Evolutionary conservation across 345 rosid species (phyloP).

Genomic region (Pistacia vera): DNA sequence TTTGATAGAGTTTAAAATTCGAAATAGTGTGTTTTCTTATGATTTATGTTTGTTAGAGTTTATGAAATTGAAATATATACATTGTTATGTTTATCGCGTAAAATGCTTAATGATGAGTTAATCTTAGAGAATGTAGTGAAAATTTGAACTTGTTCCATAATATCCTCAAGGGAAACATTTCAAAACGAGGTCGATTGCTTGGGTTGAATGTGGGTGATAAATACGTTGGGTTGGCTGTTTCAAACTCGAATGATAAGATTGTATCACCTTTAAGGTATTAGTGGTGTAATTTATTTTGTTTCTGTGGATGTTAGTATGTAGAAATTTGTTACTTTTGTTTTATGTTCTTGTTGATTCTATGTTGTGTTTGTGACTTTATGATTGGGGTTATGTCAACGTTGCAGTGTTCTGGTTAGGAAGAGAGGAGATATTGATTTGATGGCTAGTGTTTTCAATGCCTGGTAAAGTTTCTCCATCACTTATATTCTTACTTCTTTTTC

Average conservation of each 20-base stretch:
- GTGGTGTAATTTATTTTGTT: too few species aligned
- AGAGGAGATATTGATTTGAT: slow-evolving; percentile 61
- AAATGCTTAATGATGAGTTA: too few species aligned
- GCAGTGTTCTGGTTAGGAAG: slow-evolving; percentile 79
- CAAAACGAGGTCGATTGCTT: slow-evolving; percentile 48
- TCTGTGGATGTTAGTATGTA: too few species aligned
- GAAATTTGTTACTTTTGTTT: neutral
- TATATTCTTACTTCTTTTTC: neutral
- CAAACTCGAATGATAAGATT: slow-evolving; percentile 48
- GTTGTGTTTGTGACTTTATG: neutral
- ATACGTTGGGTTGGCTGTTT: slow-evolving; percentile 81
- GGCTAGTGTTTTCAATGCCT: slow-evolving; percentile 65
- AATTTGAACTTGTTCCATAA: slow-evolving; percentile 55
- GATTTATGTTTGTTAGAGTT: too few species aligned
- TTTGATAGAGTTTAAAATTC: too few species aligned
- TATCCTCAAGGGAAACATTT: slow-evolving; percentile 38
- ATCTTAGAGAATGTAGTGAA: slow-evolving; percentile 61
- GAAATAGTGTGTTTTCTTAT: too few species aligned
- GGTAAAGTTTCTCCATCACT: slow-evolving; percentile 42
- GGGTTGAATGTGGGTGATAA: slow-evolving; percentile 90
- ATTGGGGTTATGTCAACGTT: neutral
- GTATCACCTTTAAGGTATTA: slow-evolving; percentile 73
- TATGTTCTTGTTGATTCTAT: neutral
- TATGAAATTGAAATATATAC: too few species aligned
- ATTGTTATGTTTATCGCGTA: too few species aligned